Evolutionary conservation across 768 basidiomycete species (phyloP), one percentile per base, ranked within the genome.

Genomic region (Mycena belliarum): DNA sequence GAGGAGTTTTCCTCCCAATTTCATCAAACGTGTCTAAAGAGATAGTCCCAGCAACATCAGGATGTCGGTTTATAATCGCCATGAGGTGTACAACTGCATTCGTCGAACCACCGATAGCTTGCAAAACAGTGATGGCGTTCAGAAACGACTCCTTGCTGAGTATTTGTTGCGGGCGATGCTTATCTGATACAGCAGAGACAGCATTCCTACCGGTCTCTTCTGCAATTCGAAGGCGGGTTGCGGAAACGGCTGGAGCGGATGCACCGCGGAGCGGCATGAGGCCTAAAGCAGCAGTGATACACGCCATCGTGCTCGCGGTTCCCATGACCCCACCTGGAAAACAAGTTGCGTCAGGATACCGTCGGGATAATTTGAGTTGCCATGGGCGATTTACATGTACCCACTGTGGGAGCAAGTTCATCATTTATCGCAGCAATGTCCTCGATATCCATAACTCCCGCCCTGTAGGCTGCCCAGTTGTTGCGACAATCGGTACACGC

Each of bases 21-120:
- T 63, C 62, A 35, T 63, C 62, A 21, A 63, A 63, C 1, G 62
- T 63, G 24, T 60, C 62, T 32, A 63, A 38, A 20, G 33, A 53
- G 16, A 63, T 63, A 2, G 58, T 52, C 8, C 62, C 62, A 29
- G 62, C 58, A n/a, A 86, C 75, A 67, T 78, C 80, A n/a, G 84
- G 85, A 1, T 84, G 81, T 56, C 67, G 74, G 67, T 86, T 77
- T 16, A 82, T 76, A 35, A 86, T 75, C 14, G 83, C 83, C 50
- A 85, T 75, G 47, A 85, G 69, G 65, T 85, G 83, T 24, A 85
- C 77, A 18, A 85, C 83, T n/a, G 83, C 80, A 57, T 86, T 86
- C 9, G 85, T 87, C 2, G 82, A 84, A 32, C 86, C 85, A 35
- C 86, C 86, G 15, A 86, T 70, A 38, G 82, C 71, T 66, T 82